Evolutionary conservation across 352 stramenopile genomes (phyloP), one percentile per base, ranked within the genome.

Genomic region (Globisporangium alternatum): DNA sequence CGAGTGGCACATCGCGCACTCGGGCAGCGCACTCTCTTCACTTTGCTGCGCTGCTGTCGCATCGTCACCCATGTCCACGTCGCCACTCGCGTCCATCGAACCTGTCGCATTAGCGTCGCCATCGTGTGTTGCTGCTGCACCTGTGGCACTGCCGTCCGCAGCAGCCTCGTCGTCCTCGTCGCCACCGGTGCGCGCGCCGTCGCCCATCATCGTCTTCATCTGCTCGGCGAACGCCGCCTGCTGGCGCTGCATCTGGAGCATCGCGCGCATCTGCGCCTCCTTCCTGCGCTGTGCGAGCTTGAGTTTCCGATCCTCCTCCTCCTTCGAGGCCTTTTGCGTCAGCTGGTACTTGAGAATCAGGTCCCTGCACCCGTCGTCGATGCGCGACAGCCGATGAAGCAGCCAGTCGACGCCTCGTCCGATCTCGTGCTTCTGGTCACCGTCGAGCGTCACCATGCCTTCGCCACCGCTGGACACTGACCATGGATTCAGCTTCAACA

Each of bases 1-100:
- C 28, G 86, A 90, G 62, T 95, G 87, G 54, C 88, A 96, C 86
- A 95, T 93, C 0, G 87, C 86, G 65, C 88, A 95, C 66, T 93
- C 85, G 12, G 83, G 80, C 5, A 75, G 62, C 8, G 63, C 59
- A 3, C 44, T 64, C 5, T 70, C 66, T 35, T 72, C 62, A 5
- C 10, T 51, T 22, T n/a, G 28, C 12, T 39, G 33, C 33, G 35
- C 22, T 35, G 43, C 22, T 22, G 60, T 17, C 2, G 51, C 44
- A 4, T 75, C 69, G 8, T 80, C 75, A 52, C 70, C 76, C 79
- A 90, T 91, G 3, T 71, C 57, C 56, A 80, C 73, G 19, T 91
- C 70, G 21, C 57, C 72, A 25, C 67, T 63, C 8, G 80, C 19
- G 6, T 17, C 64, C 28, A n/a, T 25, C 12, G 47, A 53, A 3